These are phyloP conservation scores for Nothophoma quercina DNA, from an alignment of 2,329 filamentous ascomycete species.

Conservation along the genomic window DNA sequence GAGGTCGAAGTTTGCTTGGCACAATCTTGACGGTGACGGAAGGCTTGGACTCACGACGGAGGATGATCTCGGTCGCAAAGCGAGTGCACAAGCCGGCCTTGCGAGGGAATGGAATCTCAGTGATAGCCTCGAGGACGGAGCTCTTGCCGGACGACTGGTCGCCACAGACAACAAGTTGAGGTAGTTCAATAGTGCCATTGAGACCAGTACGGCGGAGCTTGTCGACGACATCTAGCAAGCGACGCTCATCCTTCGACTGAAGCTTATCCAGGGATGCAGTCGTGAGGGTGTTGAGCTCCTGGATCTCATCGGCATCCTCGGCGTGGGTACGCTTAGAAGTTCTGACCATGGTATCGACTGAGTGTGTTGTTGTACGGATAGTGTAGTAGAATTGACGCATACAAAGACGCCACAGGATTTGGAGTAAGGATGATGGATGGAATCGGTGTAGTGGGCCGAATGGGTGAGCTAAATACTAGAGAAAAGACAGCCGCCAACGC, in stretches of 20 bases:
- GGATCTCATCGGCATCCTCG: neutral
- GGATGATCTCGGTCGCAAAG: constrained; percentile 62
- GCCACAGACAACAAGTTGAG: constrained; percentile 41
- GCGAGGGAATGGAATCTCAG: constrained; percentile 64
- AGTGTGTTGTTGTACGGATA: too few species aligned
- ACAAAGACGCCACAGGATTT: neutral
- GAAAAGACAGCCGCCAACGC: too few species aligned
- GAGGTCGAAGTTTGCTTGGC: constrained; percentile 20
- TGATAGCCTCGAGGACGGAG: constrained; percentile 69
- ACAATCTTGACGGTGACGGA: constrained; percentile 4
- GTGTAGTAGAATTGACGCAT: too few species aligned
- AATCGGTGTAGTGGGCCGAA: too few species aligned
- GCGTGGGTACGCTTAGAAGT: neutral
- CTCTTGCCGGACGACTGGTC: constrained; percentile 63
- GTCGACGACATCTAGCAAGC: constrained; percentile 64
- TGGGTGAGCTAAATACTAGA: too few species aligned
- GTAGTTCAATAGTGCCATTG: constrained; percentile 34
- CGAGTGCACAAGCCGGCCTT: constrained; percentile 63
- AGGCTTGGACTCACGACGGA: constrained; percentile 44
- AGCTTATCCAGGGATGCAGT: constrained; percentile 23
- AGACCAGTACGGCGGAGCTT: constrained; percentile 59
- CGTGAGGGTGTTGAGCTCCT: too few species aligned
- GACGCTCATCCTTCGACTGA: too few species aligned
- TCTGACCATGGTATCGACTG: neutral
- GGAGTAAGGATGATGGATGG: too few species aligned